A percentile compares a stretch with the other conserved stretches of the same genome.
These are phyloP conservation scores for Moesziomyces antarcticus DNA, from an alignment of 1,284 basidiomycete genomes.

Conservation along the genomic window DNA sequence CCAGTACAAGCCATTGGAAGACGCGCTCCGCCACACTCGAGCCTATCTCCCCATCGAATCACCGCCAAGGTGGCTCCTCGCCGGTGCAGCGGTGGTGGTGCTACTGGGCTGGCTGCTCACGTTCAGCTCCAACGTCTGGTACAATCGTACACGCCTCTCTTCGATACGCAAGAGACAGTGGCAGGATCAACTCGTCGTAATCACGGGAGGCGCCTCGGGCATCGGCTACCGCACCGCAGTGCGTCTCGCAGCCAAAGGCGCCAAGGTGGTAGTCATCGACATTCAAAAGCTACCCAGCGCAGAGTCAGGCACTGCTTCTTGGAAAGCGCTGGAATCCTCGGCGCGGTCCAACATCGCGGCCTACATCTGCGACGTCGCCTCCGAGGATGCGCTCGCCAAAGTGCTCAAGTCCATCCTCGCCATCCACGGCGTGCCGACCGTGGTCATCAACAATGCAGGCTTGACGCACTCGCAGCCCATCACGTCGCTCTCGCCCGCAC, in stretches of 20 bases:
- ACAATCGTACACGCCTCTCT: constrained; percentile 25
- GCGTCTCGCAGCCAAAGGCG: constrained; percentile 81
- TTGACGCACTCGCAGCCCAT: constrained; percentile 88
- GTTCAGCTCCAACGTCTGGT: constrained; percentile 31
- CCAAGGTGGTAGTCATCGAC: constrained; percentile 86
- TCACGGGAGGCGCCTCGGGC: constrained; percentile 78
- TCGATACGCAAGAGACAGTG: constrained; percentile 26
- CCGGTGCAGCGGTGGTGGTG: constrained; percentile 5
- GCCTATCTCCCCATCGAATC: background rate
- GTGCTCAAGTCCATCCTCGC: constrained; percentile 30
- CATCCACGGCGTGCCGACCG: constrained; percentile 70
- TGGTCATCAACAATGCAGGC: constrained; percentile 96
- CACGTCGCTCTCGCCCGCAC: constrained; percentile 79
- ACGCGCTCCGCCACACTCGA: background rate
- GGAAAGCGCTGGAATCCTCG: background rate
- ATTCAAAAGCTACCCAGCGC: constrained; percentile 19
- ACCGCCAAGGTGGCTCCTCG: background rate
- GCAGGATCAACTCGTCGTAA: constrained; percentile 48
- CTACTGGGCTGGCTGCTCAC: constrained; percentile 23
- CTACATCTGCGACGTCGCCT: constrained; percentile 55
- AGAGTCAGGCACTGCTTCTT: background rate
- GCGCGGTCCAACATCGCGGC: constrained; percentile 36
- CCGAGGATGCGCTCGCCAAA: constrained; percentile 37
- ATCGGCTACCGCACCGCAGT: constrained; percentile 86
- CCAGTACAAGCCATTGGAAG: constrained; percentile 2